Conservation (phyloP, 2,329 filamentous ascomycete genomes). For the Coniella vitis region DNA sequence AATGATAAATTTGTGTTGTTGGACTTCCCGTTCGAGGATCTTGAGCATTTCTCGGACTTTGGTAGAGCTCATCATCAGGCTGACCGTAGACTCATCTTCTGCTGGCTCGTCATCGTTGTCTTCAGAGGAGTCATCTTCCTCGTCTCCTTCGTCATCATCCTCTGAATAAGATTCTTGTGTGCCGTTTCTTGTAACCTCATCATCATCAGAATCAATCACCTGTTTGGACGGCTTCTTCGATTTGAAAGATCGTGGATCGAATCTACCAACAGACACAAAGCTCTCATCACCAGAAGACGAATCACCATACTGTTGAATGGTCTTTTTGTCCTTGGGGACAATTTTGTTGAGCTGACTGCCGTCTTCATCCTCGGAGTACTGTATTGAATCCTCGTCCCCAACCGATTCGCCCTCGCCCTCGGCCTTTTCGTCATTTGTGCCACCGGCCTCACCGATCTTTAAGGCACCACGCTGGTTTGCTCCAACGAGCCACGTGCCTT, state of each 20-base stretch:
- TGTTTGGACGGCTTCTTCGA: conserved; percentile 25
- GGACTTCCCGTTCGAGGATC: conserved; percentile 71
- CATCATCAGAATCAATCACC: conserved; percentile 26
- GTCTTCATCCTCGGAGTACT: conserved; percentile 47
- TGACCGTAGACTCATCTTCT: conserved; percentile 30
- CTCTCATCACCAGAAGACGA: conserved; percentile 28
- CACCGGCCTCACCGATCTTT: conserved; percentile 71
- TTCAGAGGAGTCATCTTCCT: conserved; percentile 14
- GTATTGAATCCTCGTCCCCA: conserved; percentile 59
- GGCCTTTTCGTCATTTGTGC: conserved; percentile 78
- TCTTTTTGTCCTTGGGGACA: conserved; percentile 44
- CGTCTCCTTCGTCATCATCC: background rate
- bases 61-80: conserved; percentile 60
- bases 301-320: conserved; percentile 19
- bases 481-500: conserved; percentile 74
- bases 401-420: conserved; percentile 81
- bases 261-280: conserved; percentile 30
- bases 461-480: conserved; percentile 55
- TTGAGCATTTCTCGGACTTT: conserved; percentile 84
- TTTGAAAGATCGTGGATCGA: conserved; percentile 25
- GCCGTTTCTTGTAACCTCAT: too few species aligned
- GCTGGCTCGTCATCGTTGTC: conserved; percentile 25
- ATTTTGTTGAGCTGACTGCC: conserved; percentile 50
- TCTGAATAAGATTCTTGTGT: too few species aligned
- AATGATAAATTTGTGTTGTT: conserved; percentile 91